Conservation (phyloP, 1,284 basidiomycete species). For the Chiua sp. region DNA sequence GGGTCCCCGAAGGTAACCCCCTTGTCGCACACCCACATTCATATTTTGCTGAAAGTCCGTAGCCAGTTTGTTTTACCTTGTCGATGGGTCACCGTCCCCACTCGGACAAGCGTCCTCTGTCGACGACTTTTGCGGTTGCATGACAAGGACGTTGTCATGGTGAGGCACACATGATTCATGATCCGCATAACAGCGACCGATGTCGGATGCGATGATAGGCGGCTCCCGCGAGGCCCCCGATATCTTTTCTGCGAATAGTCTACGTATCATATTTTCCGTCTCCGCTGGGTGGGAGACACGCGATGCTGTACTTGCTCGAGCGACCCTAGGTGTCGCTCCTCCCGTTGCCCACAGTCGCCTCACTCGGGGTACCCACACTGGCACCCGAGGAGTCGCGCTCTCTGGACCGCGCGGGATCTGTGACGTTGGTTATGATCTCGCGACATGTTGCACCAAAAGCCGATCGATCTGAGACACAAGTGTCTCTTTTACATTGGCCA, state of each 20-base stretch:
- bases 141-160: constrained; percentile 7
- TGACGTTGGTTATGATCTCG: constrained; percentile 88
- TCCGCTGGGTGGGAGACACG: constrained; percentile 19
- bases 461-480: constrained; percentile 91
- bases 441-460: constrained; percentile 85
- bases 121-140: constrained; percentile 21
- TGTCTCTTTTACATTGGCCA: constrained; percentile 91
- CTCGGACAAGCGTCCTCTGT: constrained; percentile 17
- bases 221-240: constrained; percentile 28
- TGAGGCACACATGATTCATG: constrained; percentile 10
- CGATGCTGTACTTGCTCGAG: constrained; percentile 72
- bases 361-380: constrained; percentile 38
- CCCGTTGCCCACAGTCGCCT: constrained; percentile 39
- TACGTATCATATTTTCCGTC: constrained; percentile 34
- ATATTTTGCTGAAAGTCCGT: too few species aligned
- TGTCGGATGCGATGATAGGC: constrained; percentile 14
- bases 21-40: not conserved
- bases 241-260: constrained; percentile 27
- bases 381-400: constrained; percentile 68
- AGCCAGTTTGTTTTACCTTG: constrained; percentile 28
- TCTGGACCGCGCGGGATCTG: constrained; percentile 92
- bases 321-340: constrained; percentile 72
- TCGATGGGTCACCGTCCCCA: constrained; percentile 12
- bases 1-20: constrained; percentile 25
- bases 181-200: not conserved